phyloP scores from a whole-genome alignment of 2,329 filamentous ascomycete species.

The Metarhizium album region DNA sequence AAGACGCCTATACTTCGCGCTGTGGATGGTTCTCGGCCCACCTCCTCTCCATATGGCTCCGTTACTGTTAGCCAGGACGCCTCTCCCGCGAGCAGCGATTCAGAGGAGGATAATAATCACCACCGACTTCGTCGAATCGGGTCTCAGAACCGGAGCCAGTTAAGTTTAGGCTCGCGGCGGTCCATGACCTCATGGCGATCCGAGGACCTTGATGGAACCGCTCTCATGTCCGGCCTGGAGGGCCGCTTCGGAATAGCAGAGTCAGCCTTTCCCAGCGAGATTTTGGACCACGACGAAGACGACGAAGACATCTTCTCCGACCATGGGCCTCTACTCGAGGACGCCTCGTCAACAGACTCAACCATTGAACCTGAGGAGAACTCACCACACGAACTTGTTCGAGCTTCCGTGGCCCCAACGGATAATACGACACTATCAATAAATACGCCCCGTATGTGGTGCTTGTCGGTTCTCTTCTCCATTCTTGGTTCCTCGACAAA shows the following conservation, averaged over 20 bases:
- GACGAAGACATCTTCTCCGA: slow-evolving; percentile 25
- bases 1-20: slow-evolving; percentile 26
- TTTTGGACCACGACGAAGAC: slow-evolving; percentile 31
- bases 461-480: slow-evolving; percentile 67
- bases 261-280: slow-evolving; percentile 32
- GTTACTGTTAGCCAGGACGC: slow-evolving; percentile 24
- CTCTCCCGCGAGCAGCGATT: slow-evolving; percentile 25
- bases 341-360: slow-evolving; percentile 28
- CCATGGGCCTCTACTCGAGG: slow-evolving; percentile 24
- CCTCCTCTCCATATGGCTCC: slow-evolving; percentile 27
- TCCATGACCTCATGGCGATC: slow-evolving; percentile 26
- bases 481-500: slow-evolving; percentile 75
- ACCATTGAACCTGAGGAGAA: slow-evolving; percentile 51
- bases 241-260: slow-evolving; percentile 43
- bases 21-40: slow-evolving; percentile 15
- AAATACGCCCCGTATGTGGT: slow-evolving; percentile 83
- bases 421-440: slow-evolving; percentile 73
- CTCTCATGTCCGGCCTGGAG: slow-evolving; percentile 41
- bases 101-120: slow-evolving; percentile 18
- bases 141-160: slow-evolving; percentile 17
- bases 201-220: slow-evolving; percentile 39
- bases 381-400: slow-evolving; percentile 68
- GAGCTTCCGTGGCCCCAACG: slow-evolving; percentile 65
- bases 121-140: slow-evolving; percentile 24
- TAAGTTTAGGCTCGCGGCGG: slow-evolving; percentile 21